These are phyloP conservation scores for Obelidium mucronatum DNA, from an alignment of 192 early-diverging fungal species.

Conservation along the genomic window DNA sequence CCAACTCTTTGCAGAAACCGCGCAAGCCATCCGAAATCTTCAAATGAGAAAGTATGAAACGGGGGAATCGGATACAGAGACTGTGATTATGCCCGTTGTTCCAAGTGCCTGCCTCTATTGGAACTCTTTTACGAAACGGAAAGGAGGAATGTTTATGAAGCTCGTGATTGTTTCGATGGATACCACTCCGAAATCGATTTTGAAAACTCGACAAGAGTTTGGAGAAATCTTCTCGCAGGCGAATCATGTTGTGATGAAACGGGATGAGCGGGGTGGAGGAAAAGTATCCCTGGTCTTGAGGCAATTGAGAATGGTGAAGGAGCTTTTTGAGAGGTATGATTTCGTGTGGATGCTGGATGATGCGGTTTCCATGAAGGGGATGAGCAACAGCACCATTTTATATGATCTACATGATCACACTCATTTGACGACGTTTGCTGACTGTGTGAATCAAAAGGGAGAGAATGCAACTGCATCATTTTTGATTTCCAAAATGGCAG, in stretches of 20 bases:
- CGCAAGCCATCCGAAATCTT: background rate
- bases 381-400: background rate
- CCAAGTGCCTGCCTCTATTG: background rate
- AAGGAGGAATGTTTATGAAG: background rate
- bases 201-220: background rate
- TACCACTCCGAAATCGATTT: background rate
- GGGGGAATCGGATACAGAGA: background rate
- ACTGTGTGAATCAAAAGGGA: background rate
- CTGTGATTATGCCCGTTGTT: constrained; percentile 11
- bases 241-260: background rate
- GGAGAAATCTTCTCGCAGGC: background rate
- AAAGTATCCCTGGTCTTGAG: background rate
- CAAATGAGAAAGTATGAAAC: background rate
- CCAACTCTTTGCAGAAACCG: background rate
- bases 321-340: background rate
- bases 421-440: constrained; percentile 3
- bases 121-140: background rate
- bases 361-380: background rate
- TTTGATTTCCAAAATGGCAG: too few species aligned
- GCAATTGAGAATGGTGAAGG: background rate
- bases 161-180: background rate
- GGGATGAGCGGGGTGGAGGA: too few species aligned
- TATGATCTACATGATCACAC: background rate
- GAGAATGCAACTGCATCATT: constrained; percentile 8
- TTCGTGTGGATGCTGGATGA: constrained; percentile 18